Evolutionary conservation across 176 grass and related monocot genomes (phyloP), one percentile per base, ranked within the genome.

Genomic region (Oryza punctata): DNA sequence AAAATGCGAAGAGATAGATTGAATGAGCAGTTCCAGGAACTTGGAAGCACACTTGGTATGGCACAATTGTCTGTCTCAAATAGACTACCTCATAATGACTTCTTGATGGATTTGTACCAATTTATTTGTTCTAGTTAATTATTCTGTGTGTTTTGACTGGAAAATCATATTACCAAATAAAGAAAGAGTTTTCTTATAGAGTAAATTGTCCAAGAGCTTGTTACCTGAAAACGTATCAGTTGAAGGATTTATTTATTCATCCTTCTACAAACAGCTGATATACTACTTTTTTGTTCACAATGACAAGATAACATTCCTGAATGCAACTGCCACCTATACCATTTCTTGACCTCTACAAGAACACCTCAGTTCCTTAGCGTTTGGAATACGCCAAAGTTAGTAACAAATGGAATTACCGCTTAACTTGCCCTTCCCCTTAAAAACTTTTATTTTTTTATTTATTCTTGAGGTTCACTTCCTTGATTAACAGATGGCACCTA

Each of bases 1-100:
- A 97, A 91, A 87, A 83, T 94, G 88, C 91, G 92, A 84, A 91
- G 95, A 78, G 86, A 94, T 81, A 87, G 89, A 77, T 82, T 97
- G 32, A 97, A 97, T 76, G 90, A 90, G 67, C 92, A 94, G 69
- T 93, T 97, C 54, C 70, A 85, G 69, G 90, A 97, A 85, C 89
- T 97, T 72, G 95, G 90, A 88, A 88, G 85, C 75, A 79, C 88
- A 82, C 44, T 97, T 86, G 95, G 95, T 97, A 90, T 77, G 70
- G 44, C 77, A 73, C 60, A 78, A 9, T 27, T 66, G 40, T 43
- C 33, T 77, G 46, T 30, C 41, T 72, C 40, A 21, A 72, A 43
- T 38, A 54, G n/a, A 65, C 21, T 65, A 75, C 28, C n/a, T n/a
- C n/a, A 66, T 23, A 59, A 52, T 67, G 81, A 26, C 12, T 73